Conservation (phyloP, 768 basidiomycete genomes). For the Termitomyces sp. region DNA sequence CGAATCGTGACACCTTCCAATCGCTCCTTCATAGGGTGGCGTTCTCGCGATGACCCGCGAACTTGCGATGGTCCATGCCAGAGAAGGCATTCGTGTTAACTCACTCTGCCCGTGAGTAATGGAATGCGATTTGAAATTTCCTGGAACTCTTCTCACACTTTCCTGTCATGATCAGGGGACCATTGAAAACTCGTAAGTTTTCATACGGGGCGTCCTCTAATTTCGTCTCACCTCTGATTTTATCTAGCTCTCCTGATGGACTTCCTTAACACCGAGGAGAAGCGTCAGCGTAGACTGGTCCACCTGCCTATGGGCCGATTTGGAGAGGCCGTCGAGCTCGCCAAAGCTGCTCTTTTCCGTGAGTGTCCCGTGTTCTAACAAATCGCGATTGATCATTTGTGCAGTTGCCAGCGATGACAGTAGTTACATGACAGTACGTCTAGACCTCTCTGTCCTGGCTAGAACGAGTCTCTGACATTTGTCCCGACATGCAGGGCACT, state of each 20-base stretch:
- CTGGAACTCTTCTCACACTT: slow-evolving; percentile 9
- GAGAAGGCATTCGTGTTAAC: slow-evolving; percentile 95
- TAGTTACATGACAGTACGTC: slow-evolving; percentile 87
- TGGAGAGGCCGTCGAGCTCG: slow-evolving; percentile 94
- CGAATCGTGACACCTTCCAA: slow-evolving; percentile 1
- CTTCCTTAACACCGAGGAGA: slow-evolving; percentile 95
- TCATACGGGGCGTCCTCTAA: background rate
- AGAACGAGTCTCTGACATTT: background rate
- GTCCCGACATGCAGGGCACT: slow-evolving; percentile 54
- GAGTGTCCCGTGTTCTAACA: slow-evolving; percentile 30
- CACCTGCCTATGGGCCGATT: slow-evolving; percentile 97
- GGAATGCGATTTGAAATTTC: background rate
- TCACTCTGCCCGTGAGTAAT: slow-evolving; percentile 87
- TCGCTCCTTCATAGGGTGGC: slow-evolving; percentile 59
- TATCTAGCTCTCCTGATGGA: slow-evolving; percentile 90
- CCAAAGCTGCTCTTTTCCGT: slow-evolving; percentile 92
- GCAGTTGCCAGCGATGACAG: slow-evolving; percentile 92
- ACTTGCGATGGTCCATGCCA: slow-evolving; percentile 95
- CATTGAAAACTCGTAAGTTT: slow-evolving; percentile 85
- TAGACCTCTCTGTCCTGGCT: background rate
- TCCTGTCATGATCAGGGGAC: slow-evolving; percentile 58
- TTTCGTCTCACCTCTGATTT: slow-evolving; percentile 10
- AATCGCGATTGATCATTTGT: slow-evolving; percentile 7
- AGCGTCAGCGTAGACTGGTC: slow-evolving; percentile 84
- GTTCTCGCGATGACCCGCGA: slow-evolving; percentile 99